phyloP scores from a whole-genome alignment of 1,284 basidiomycete genomes.

The Hymenochaete sp. region DNA sequence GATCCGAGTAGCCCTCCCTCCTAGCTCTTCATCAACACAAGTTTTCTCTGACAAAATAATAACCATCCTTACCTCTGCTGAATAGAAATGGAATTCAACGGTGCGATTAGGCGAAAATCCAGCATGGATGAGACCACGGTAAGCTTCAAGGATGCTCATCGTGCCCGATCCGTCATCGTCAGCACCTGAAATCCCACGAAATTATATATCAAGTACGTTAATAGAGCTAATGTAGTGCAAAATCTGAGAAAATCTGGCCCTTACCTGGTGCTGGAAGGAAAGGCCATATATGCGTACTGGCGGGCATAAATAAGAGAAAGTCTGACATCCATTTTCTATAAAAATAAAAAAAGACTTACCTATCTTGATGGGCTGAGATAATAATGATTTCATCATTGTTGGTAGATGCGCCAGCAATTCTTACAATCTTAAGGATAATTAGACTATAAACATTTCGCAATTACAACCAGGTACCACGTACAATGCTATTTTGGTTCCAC shows the following conservation, averaged over 20 bases:
- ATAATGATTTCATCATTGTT: conserved; percentile 54
- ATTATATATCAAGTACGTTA: too few relatives aligned
- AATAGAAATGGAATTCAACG: conserved; percentile 96
- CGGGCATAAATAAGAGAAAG: conserved; percentile 2
- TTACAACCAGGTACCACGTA: conserved; percentile 28
- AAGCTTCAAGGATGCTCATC: conserved; percentile 86
- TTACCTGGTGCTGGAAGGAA: conserved; percentile 82
- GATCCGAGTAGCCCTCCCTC: conserved; percentile 94
- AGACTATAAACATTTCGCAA: conserved; percentile 1
- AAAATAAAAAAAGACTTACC: conserved; percentile 32
- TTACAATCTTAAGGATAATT: conserved; percentile 38
- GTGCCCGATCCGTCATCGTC: conserved; percentile 91
- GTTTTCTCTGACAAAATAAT: conserved; percentile 11
- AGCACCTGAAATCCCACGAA: conserved; percentile 35
- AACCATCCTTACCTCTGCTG: conserved; percentile 58
- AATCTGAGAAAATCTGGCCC: conserved; percentile 19
- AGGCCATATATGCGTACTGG: conserved; percentile 77
- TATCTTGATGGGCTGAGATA: conserved; percentile 87
- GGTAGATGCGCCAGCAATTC: conserved; percentile 60
- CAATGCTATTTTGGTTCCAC: conserved; percentile 91
- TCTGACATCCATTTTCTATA: not conserved
- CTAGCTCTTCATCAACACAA: conserved; percentile 29
- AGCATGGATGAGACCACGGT: conserved; percentile 73
- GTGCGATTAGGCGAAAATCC: conserved; percentile 71
- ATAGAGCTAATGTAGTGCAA: too few relatives aligned